Base-by-base conservation (phyloP, 805 yeast genomes). In the Middelhovenomyces tepae region DNA sequence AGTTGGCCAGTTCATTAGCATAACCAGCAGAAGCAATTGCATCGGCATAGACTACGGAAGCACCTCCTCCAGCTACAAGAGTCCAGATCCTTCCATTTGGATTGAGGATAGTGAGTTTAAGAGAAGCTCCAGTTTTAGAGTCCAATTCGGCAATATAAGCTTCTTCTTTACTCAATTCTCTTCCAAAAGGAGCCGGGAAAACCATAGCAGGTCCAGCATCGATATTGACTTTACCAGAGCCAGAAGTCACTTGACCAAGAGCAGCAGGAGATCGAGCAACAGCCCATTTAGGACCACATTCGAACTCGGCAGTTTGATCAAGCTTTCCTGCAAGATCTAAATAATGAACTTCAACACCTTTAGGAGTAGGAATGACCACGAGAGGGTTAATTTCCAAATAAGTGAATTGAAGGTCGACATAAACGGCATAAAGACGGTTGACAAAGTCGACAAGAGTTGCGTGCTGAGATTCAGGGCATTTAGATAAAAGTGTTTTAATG, bases 201-300 rank as follows among this genome's bases (percentile, higher is more conserved):
- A 51, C 64, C 69, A 63, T 64, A 39, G 69, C 62, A 23, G 69
- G 69, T 20, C 69, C 69, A 35, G 63, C 64, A 38, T 64, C 69
- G 28, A 64, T 46, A 28, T 47, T 46, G 35, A 37, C 44, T 39
- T 48, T 48, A 16, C 44, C 26, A n/a, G 40, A 25, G 17, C 37
- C 41, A 16, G 39, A 35, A 22, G 32, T 34, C 22, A 49, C 46
- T 43, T 47, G 42, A 29, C 69, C 69, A 17, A 63, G 53, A 8
- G 59, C 56, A 30, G 58, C 53, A 26, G 66, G 61, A 11, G 68
- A 52, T 32, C 69, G 61, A 5, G 69, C 67, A n/a, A 51, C 43
- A 23, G 69, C 69, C 69, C 69, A 63, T 47, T 63, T 63, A 38
- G 69, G 63, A 22, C 69, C 69, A 40, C 69, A 64, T 50, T 63